Base-by-base conservation (phyloP, 2,329 filamentous ascomycete genomes). In the Biscogniauxia marginata region DNA sequence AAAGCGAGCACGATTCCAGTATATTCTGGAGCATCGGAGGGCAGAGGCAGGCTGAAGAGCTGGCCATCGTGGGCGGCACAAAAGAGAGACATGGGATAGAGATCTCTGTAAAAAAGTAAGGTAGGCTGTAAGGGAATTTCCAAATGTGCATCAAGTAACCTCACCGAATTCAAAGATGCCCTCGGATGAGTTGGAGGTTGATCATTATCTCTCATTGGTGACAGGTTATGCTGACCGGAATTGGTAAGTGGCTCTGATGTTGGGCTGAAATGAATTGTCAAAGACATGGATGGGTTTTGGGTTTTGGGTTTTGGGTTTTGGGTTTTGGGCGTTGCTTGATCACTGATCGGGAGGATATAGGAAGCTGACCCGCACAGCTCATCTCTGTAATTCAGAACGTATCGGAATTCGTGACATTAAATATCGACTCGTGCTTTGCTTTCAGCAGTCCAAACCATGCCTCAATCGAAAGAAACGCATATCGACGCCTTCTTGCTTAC, bases 401-500 rank as follows among this genome's bases (percentile, higher is more conserved):
- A 24, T 51, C 13, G 44, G 22, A 47, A 49, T 30, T 6, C 13
- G 11, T 22, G 19, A 49, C 51, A 50, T 34, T 9, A 20, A 50
- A 16, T 9, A 18, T 19, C 20, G 34, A 23, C 4, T 18, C 20
- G 5, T 22, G 4, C 16, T 20, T 30, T 5, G 7, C 46, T 19
- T 45, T 6, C 23, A 20, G 11, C 18, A 49, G 21, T 21, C 22
- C 13, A 16, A 11, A 39, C 20, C 9, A 47, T 53, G 34, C 22
- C 18, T 43, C 19, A 44, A 43, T 20, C 34, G 13, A 24, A 25
- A 52, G 56, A 48, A 30, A 13, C 22, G 9, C 25, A 24, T 21
- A 50, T 55, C n/a, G 22, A 52, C 16, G 49, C 55, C 25, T 49
- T 54, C 30, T 49, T 60, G n/a, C 59, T 52, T 47, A 49, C 47